Conservation (phyloP, 1,284 basidiomycete species). For the Meira miltonrushii region DNA sequence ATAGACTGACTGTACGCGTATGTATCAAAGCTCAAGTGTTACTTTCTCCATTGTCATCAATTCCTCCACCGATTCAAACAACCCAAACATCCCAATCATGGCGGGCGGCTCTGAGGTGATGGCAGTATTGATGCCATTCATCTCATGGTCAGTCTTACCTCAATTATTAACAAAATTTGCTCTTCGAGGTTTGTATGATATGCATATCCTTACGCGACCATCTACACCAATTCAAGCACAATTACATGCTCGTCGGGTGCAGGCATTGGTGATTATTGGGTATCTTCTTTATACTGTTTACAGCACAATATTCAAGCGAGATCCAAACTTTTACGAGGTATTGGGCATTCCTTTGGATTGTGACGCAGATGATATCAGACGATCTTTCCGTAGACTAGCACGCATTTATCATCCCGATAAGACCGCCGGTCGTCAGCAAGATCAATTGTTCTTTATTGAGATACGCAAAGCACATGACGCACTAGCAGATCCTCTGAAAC, state of each 20-base stretch:
- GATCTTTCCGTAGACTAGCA: constrained; percentile 70
- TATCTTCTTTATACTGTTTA: constrained; percentile 68
- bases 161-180: background rate
- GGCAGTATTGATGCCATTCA: constrained; percentile 2
- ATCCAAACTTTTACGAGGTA: constrained; percentile 70
- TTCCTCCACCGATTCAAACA: no score
- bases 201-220: constrained; percentile 1
- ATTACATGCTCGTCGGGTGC: constrained; percentile 18
- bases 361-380: constrained; percentile 65
- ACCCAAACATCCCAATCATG: no score
- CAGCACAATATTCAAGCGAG: constrained; percentile 59
- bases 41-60: no score
- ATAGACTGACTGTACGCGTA: no score
- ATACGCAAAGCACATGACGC: constrained; percentile 74
- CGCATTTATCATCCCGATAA: constrained; percentile 73
- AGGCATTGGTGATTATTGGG: constrained; percentile 62
- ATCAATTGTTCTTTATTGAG: constrained; percentile 66
- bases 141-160: constrained; percentile 7
- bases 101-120: background rate
- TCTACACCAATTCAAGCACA: background rate
- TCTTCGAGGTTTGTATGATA: background rate
- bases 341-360: constrained; percentile 63
- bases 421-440: constrained; percentile 59
- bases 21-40: no score
- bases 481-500: constrained; percentile 68